A percentile compares a stretch with the other conserved stretches of the same genome.
These are phyloP conservation scores for Auxenochlorella protothecoides DNA, from an alignment of 139 green algal species.

Conservation along the genomic window DNA sequence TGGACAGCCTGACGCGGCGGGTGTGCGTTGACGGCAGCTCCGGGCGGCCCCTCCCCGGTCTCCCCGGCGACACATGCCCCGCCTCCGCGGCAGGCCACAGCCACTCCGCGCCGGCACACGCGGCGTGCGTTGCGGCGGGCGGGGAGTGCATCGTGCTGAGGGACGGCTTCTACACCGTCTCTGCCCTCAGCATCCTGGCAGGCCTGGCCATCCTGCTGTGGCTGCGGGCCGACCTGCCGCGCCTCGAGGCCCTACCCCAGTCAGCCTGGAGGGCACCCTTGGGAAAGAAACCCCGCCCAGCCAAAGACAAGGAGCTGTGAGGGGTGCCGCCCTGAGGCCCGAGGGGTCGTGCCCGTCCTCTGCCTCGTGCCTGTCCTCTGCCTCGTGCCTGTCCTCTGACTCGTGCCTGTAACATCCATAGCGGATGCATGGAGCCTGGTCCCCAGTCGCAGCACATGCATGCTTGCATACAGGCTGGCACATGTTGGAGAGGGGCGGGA, in stretches of 20 bases:
- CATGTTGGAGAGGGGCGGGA: too few species aligned
- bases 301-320: too few species aligned
- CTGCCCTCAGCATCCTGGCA: conserved; percentile 24
- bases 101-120: background rate
- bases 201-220: conserved; percentile 32
- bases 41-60: background rate
- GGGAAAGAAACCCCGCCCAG: too few species aligned
- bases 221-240: conserved; percentile 21
- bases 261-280: conserved; percentile 16
- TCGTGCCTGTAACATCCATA: too few species aligned
- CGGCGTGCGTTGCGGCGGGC: conserved; percentile 26
- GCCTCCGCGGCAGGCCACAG: background rate
- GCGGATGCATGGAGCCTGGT: too few species aligned
- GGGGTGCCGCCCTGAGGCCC: too few species aligned
- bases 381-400: too few species aligned
- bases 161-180: conserved; percentile 67
- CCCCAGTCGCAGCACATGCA: too few species aligned
- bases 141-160: conserved; percentile 30
- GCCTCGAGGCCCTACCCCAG: conserved; percentile 36
- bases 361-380: too few species aligned
- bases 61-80: background rate
- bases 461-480: too few species aligned
- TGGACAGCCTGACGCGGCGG: conserved; percentile 30
- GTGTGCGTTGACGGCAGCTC: conserved; percentile 6
- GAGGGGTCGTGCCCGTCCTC: background rate